Base-by-base conservation (phyloP, 2,329 filamentous ascomycete species). In the Alternaria sp. region DNA sequence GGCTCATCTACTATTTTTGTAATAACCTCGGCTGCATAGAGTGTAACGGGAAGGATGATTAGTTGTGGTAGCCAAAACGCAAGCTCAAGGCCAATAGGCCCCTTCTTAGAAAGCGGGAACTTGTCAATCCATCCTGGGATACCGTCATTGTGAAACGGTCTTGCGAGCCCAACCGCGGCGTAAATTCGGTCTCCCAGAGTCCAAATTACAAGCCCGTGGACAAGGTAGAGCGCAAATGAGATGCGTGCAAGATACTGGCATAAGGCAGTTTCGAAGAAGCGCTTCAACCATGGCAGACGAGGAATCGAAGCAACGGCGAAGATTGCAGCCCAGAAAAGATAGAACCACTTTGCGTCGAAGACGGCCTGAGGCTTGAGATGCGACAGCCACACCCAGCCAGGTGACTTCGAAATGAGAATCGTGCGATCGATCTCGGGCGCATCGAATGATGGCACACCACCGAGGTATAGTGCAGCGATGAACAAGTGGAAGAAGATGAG, bases 291-390 rank as follows among this genome's bases (percentile, higher is more conserved):
- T 4, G 75, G 66, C n/a, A 90, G 81, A n/a, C 84, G 84, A 6
- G 85, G 84, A 3, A 86, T 77, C 0, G 83, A 80, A 1, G 83
- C 78, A 0, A 91, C 82, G 0, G 88, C 71, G 51, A 88, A 80
- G 24, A 80, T 78, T 1, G 87, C 81, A 0, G 86, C 87, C 78
- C 82, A 85, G 70, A 88, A 88, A 3, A 90, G 80, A 70, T 83
- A 90, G 75, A 89, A 89, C 86, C 86, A 90, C 73, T 89, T 90
- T 69, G 82, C 83, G 70, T 89, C 86, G 64, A 81, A 88, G 10
- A 88, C 84, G 1, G 87, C 87, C 68, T 89, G 86, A 0, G 88
- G 86, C 59, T 88, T 89, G 56, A 90, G 78, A 58, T 81, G 82
- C 0, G 86, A 86, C 13, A 88, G 75, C 62, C 81, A 86, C 61